Evolutionary conservation across 768 basidiomycete species (phyloP).

Genomic region (Mycena crocata): DNA sequence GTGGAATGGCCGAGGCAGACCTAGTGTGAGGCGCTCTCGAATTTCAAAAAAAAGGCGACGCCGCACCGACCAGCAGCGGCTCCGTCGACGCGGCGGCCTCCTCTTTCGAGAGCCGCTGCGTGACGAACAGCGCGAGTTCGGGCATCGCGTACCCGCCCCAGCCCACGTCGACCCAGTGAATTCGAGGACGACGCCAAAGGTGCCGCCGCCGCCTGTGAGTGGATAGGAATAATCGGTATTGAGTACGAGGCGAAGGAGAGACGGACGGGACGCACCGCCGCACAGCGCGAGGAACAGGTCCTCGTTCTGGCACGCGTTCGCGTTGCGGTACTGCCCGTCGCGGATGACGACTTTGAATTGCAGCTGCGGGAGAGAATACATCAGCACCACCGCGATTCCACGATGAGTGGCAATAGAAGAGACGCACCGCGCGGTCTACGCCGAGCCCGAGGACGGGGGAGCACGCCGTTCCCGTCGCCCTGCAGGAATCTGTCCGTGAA

Average conservation of each 20-base stretch:
- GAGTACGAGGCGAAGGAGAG: constrained; percentile 8
- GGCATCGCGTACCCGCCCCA: constrained; percentile 60
- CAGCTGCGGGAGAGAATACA: constrained; percentile 50
- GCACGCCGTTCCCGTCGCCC: constrained; percentile 59
- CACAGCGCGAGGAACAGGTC: constrained; percentile 68
- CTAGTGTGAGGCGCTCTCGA: too few relatives aligned
- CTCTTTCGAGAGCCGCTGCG: constrained; percentile 50
- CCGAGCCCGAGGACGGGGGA: constrained; percentile 60
- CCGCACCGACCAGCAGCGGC: too few relatives aligned
- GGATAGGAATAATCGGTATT: neutral
- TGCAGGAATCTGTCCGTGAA: constrained; percentile 48
- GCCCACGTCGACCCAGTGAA: constrained; percentile 56
- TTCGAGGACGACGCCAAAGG: constrained; percentile 56
- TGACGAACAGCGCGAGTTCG: constrained; percentile 55
- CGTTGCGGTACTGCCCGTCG: constrained; percentile 57
- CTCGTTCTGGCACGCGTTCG: constrained; percentile 60
- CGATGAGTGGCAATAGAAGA: too few relatives aligned
- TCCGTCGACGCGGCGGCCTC: constrained; percentile 55
- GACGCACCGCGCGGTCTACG: constrained; percentile 57
- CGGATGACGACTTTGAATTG: constrained; percentile 67
- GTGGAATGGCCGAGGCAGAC: too few relatives aligned
- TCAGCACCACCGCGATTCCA: too few relatives aligned
- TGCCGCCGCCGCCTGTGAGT: constrained; percentile 56
- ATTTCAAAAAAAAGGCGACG: too few relatives aligned
- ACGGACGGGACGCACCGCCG: constrained; percentile 45